A percentile compares a stretch with the other conserved stretches of the same genome.
Conservation (phyloP, 768 basidiomycete genomes). For the Suillus luteus region DNA sequence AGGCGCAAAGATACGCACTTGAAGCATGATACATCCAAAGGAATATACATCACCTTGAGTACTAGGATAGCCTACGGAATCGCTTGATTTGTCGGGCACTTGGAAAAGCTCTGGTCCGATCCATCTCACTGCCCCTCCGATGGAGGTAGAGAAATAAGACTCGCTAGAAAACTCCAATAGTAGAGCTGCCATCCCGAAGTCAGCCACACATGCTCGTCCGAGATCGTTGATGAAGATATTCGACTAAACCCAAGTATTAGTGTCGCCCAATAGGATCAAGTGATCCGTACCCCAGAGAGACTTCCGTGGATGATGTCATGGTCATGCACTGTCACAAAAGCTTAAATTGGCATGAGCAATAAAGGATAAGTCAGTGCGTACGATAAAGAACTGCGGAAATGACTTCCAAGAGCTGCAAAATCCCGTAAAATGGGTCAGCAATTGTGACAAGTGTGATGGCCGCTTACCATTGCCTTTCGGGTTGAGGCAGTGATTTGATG, state of each 20-base stretch:
- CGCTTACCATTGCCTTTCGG: constrained; percentile 22
- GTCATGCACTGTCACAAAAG: constrained; percentile 10
- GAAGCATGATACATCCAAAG: constrained; percentile 31
- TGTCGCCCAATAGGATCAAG: not conserved
- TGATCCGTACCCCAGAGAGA: constrained; percentile 17
- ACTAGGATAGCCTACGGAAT: not conserved
- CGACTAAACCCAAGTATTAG: constrained; percentile 1
- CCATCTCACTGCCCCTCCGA: constrained; percentile 14
- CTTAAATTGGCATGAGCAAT: not conserved
- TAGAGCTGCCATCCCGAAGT: constrained; percentile 12
- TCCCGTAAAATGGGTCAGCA: not conserved
- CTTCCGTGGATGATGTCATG: constrained; percentile 10
- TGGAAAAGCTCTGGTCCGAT: constrained; percentile 14
- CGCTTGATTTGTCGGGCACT: not conserved
- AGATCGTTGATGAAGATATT: constrained; percentile 17
- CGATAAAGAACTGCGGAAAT: constrained; percentile 12
- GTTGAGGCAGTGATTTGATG: constrained; percentile 7
- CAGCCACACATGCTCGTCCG: constrained; percentile 5
- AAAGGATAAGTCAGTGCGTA: not conserved
- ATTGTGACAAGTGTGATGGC: not conserved
- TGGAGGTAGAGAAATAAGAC: constrained; percentile 12
- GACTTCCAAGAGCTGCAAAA: constrained; percentile 8
- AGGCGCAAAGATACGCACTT: constrained; percentile 31
- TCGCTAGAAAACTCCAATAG: constrained; percentile 13
- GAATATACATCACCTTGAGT: constrained; percentile 13